Evolutionary conservation across 148 eudicot genomes (phyloP), one percentile per base, ranked within the genome.

Genomic region (Silene conica): DNA sequence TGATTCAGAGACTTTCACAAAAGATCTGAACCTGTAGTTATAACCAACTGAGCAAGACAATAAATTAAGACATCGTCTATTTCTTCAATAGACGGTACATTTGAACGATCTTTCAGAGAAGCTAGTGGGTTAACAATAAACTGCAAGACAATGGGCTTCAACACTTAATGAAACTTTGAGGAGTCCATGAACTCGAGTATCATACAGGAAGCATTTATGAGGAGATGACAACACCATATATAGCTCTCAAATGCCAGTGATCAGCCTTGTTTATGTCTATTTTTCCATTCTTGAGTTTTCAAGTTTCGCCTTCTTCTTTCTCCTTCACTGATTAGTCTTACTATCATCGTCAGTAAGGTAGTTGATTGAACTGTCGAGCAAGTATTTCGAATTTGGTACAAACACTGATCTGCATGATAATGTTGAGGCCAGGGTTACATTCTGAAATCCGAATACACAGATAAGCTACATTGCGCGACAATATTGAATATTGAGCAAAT

Each of bases 21-120:
- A 69, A 92, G 93, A 83, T 95, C 98, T 60, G 89, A 83, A 59
- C 92, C 97, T 22, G 97, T 87, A 71, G 96, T 79, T 74, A 90
- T 86, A 74, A 97, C 98, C 97, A 95, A 89, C 80, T 90, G 97
- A 75, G 97, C 97, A 79, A 90, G 73, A 78, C 97, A 95, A 63
- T 74, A 77, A 72, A 95, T 90, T 80, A 95, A 83, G 73, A 88
- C 62, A 77, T 88, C 86, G 80, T 92, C 97, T 25, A 92, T 90
- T 75, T 95, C 96, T 50, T 78, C 56, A 59, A 82, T 79, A 26
- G 92, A 85, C 38, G 97, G 90, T 52, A 92, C 54, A 26, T 82
- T 79, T 18, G 86, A 65, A 65, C 81, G 70, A 54, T 88, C 82
- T 73, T 85, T 88, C 18, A 88, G 76, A 69, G 79, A 79, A 59